Conservation (phyloP, 768 basidiomycete species). For the Lentinula sp. region DNA sequence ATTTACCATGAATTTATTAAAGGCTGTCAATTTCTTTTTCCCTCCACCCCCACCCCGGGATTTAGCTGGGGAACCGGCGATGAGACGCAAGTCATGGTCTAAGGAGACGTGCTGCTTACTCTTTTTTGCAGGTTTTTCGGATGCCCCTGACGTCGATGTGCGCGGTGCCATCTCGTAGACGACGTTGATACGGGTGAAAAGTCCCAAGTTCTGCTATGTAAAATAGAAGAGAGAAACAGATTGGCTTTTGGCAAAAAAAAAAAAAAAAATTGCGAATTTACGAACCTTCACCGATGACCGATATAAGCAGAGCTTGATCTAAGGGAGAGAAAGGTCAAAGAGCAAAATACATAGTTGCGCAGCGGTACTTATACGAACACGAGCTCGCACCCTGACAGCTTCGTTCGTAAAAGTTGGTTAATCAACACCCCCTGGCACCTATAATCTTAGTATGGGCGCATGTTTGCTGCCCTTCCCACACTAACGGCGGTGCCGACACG, state of each 20-base stretch:
- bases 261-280: background rate
- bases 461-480: constrained; percentile 8
- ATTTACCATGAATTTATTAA: constrained; percentile 68
- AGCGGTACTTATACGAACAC: constrained; percentile 55
- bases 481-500: background rate
- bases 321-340: constrained; percentile 25
- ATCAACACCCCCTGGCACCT: constrained; percentile 10
- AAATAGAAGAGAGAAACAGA: background rate
- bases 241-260: background rate
- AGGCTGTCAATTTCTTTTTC: constrained; percentile 59
- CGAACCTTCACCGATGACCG: background rate
- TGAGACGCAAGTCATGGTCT: constrained; percentile 13
- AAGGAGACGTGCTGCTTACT: constrained; percentile 29
- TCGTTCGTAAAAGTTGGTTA: constrained; percentile 27
- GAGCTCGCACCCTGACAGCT: constrained; percentile 40
- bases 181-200: background rate
- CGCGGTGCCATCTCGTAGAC: constrained; percentile 35
- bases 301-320: background rate
- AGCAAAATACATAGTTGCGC: constrained; percentile 16
- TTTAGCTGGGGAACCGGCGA: constrained; percentile 31
- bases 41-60: constrained; percentile 32
- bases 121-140: constrained; percentile 52
- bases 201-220: background rate
- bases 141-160: constrained; percentile 28
- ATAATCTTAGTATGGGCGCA: constrained; percentile 4